These are phyloP conservation scores for Rhizoclosmatium sp. DNA, from an alignment of 192 early-diverging fungal species.

Conservation along the genomic window DNA sequence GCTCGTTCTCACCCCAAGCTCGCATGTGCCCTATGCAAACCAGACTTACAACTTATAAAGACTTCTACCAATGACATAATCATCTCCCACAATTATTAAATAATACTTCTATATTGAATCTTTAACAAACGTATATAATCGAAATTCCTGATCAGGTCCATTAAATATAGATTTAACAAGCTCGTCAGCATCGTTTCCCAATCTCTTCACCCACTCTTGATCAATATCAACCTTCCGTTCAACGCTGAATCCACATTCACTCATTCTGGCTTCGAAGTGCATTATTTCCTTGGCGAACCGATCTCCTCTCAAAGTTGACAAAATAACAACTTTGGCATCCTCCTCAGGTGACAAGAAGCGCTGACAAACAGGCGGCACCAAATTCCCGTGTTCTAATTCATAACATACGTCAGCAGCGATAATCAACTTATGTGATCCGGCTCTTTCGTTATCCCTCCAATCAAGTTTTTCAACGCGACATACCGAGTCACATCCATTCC, in stretches of 20 bases:
- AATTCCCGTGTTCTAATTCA: slow-evolving; percentile 9
- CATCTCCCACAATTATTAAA: no score
- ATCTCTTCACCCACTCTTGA: not conserved
- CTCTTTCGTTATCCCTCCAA: not conserved
- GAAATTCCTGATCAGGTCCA: not conserved
- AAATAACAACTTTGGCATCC: not conserved
- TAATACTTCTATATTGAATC: no score
- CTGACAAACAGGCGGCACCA: slow-evolving; percentile 16
- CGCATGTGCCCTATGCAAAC: no score
- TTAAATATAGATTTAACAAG: not conserved
- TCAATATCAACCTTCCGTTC: not conserved
- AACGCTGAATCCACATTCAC: not conserved
- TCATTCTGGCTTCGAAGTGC: not conserved
- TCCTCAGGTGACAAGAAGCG: not conserved
- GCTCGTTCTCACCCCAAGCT: no score
- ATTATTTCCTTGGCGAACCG: not conserved
- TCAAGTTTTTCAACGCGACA: not conserved
- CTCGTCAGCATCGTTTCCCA: not conserved
- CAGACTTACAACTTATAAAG: no score
- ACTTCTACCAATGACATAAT: no score
- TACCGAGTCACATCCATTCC: not conserved
- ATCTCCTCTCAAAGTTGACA: slow-evolving; percentile 6
- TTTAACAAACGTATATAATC: not conserved
- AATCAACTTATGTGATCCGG: not conserved
- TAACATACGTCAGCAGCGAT: slow-evolving; percentile 26